Evolutionary conservation across 2,329 filamentous ascomycete genomes (phyloP).

Genomic region (Calycina herbarum): DNA sequence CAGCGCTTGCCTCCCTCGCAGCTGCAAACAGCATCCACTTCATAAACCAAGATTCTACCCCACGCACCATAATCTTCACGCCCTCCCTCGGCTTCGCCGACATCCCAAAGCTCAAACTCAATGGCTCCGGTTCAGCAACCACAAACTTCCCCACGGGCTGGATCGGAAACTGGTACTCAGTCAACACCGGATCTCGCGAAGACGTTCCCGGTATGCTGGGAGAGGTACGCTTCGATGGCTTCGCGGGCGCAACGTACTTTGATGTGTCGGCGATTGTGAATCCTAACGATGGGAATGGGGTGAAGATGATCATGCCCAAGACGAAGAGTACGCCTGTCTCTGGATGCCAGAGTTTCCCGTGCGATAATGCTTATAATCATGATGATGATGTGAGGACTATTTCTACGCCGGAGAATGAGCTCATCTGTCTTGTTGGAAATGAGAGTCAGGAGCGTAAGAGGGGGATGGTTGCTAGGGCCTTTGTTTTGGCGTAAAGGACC

Average conservation of each 20-base stretch:
- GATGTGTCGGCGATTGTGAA: constrained; percentile 60
- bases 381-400: constrained; percentile 58
- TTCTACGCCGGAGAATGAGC: constrained; percentile 47
- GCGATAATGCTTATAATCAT: constrained; percentile 54
- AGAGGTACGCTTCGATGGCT: constrained; percentile 53
- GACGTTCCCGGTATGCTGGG: constrained; percentile 51
- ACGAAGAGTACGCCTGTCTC: constrained; percentile 43
- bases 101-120: constrained; percentile 27
- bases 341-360: constrained; percentile 54
- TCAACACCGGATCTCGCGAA: constrained; percentile 44
- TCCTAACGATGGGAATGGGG: constrained; percentile 49
- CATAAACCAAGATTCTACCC: constrained; percentile 54
- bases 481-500: background rate
- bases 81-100: constrained; percentile 22
- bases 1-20: constrained; percentile 45
- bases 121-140: constrained; percentile 32
- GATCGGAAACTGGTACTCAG: constrained; percentile 47
- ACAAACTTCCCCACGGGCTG: constrained; percentile 43
- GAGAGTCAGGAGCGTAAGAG: background rate
- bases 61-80: constrained; percentile 39
- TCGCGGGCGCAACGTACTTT: constrained; percentile 52
- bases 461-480: background rate
- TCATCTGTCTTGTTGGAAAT: constrained; percentile 45
- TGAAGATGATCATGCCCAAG: constrained; percentile 56
- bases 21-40: constrained; percentile 56